Evolutionary conservation across 1,284 basidiomycete genomes (phyloP), one percentile per base, ranked within the genome.

Genomic region (Nidula niveotomentosa): DNA sequence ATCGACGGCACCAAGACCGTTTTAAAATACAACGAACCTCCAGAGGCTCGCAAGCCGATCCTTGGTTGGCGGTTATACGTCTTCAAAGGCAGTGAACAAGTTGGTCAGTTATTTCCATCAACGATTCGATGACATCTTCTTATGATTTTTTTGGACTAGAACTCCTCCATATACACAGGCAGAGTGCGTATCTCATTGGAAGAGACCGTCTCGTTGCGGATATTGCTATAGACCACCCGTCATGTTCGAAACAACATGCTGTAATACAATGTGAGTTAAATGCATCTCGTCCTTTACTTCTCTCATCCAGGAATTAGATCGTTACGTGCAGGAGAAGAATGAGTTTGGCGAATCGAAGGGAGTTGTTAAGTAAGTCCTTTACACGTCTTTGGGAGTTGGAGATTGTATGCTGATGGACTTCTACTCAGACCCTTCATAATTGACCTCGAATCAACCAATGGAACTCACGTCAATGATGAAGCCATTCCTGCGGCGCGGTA

Each of bases 1-100:
- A 72, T 74, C 7, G 86, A 91, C 63, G 89, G 91, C 8, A 86
- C 85, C 53, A 94, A 88, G 54, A 93, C 96, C 1, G 85, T 96
- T 41, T 77, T 99, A 57, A 99, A 99, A 71, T 99, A 99, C 69
- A 96, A 98, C 63, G 97, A 99, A 71, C 97, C 97, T 9, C 94
- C 96, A 1, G 97, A 99, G 77, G 97, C 97, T 23, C 79, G 96
- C 60, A 97, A 96, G 67, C 96, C 97, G 3, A 75, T 81, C 2
- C 73, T 90, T 39, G 91, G 90, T 18, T 99, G 97, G 97, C 80
- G 97, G 65, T 66, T 99, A 58, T 99, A 98, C 69, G 95, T 98
- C 41, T 99, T 98, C 81, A 98, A 98, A 71, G 95, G 92, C 18
- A 84, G 83, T 52, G 93, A 97, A 62, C 93, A 98, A 79, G 79